Conservation (phyloP, 73 alveolate species). For the Loxodes magnus region DNA sequence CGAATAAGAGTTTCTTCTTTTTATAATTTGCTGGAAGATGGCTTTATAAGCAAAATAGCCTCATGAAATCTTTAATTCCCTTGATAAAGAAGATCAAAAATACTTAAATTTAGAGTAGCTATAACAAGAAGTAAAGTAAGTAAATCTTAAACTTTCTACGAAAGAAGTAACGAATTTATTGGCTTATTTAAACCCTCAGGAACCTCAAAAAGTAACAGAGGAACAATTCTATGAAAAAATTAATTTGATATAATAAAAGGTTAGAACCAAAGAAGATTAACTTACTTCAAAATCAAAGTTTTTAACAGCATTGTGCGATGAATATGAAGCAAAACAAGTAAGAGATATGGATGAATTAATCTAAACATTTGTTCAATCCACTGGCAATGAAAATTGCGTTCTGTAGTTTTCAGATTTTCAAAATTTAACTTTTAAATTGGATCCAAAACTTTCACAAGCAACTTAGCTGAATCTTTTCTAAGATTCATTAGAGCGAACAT, state of each 20-base stretch:
- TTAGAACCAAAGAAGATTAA: neutral
- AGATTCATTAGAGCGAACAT: too few species aligned
- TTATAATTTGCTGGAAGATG: slow-evolving; percentile 8
- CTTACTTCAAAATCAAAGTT: neutral
- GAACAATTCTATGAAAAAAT: slow-evolving; percentile 1
- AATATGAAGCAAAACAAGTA: slow-evolving; percentile 1
- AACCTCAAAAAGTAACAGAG: neutral
- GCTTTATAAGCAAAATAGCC: neutral
- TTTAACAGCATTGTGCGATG: neutral
- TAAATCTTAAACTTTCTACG: neutral
- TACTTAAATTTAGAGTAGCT: neutral
- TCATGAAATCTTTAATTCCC: neutral
- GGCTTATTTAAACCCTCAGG: neutral
- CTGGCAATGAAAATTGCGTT: neutral
- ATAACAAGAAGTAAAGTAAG: neutral
- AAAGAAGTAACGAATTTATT: neutral
- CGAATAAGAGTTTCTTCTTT: neutral
- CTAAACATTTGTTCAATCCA: neutral
- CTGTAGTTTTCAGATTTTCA: neutral
- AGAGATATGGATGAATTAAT: neutral
- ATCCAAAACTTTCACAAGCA: neutral
- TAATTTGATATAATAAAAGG: neutral
- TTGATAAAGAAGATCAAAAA: slow-evolving; percentile 6
- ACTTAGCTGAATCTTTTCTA: too few species aligned
- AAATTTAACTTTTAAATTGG: neutral